These are phyloP conservation scores for Colletotrichum horii DNA, from an alignment of 2,329 filamentous ascomycete genomes.

Conservation along the genomic window DNA sequence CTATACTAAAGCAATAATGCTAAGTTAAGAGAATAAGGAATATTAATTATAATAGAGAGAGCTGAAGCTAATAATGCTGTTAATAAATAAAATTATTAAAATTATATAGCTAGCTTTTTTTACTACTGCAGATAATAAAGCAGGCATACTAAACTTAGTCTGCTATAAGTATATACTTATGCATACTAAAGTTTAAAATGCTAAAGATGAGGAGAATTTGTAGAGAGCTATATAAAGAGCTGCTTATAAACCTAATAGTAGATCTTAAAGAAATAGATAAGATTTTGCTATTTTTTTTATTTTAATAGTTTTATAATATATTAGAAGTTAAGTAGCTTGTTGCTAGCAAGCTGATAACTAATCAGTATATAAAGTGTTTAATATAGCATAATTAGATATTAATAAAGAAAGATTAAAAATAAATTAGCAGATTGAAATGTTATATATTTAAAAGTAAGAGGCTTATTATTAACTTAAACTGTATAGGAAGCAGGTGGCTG, in stretches of 20 bases:
- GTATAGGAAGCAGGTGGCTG: too few species aligned
- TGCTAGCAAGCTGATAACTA: not conserved
- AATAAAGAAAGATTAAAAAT: too few species aligned
- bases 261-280: not conserved
- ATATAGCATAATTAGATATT: too few species aligned
- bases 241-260: not conserved
- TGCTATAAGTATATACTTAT: not conserved
- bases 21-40: not conserved
- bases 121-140: not conserved
- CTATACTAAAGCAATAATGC: too few species aligned
- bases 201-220: not conserved
- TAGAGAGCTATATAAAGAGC: not conserved
- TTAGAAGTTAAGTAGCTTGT: not conserved
- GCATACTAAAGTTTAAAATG: not conserved
- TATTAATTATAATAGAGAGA: not conserved
- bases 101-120: not conserved
- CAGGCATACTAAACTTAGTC: not conserved
- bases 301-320: not conserved
- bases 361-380: too few species aligned
- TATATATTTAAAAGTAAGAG: too few species aligned
- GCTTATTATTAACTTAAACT: not conserved
- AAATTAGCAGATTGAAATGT: too few species aligned
- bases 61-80: not conserved
- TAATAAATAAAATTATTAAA: not conserved
- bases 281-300: not conserved